These are phyloP conservation scores for Volvariella volvacea DNA, from an alignment of 1,284 basidiomycete genomes.

Conservation along the genomic window DNA sequence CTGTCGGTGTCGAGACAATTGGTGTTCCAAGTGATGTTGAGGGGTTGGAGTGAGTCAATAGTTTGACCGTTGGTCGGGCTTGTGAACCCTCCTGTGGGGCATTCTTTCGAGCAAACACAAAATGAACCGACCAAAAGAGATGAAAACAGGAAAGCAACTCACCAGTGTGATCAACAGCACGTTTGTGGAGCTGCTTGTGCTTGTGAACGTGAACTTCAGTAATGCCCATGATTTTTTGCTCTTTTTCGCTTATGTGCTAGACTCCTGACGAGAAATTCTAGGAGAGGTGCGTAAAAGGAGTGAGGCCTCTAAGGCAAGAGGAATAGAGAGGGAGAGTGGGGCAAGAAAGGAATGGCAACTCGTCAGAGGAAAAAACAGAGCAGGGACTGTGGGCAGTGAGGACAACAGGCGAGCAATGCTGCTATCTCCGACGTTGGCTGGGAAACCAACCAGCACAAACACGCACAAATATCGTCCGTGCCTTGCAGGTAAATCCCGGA, in stretches of 20 bases:
- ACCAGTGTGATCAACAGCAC: background rate
- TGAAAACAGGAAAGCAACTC: too few species aligned
- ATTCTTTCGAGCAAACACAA: conserved; percentile 28
- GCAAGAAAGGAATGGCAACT: conserved; percentile 1
- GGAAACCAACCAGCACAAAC: too few species aligned
- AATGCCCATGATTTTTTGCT: too few species aligned
- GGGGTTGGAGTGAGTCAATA: conserved; percentile 45
- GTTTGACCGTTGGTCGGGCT: conserved; percentile 48
- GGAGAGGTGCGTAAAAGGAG: conserved; percentile 4
- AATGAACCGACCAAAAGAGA: too few species aligned
- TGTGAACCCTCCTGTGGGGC: conserved; percentile 51
- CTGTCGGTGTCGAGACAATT: conserved; percentile 40
- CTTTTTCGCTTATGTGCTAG: too few species aligned
- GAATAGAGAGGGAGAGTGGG: background rate
- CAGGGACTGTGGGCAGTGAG: too few species aligned
- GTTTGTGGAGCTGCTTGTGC: background rate
- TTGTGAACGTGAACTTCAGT: too few species aligned
- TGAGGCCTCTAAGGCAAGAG: background rate
- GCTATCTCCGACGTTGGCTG: too few species aligned
- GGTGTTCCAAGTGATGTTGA: conserved; percentile 72
- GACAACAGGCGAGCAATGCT: too few species aligned
- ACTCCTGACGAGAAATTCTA: background rate
- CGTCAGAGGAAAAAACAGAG: background rate
- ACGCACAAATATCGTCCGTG: too few species aligned
- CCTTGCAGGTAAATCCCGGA: too few species aligned